A percentile compares a stretch with the other conserved stretches of the same genome.
Conservation (phyloP, 495 filamentous ascomycete genomes). For the Penicillium arizonense region DNA sequence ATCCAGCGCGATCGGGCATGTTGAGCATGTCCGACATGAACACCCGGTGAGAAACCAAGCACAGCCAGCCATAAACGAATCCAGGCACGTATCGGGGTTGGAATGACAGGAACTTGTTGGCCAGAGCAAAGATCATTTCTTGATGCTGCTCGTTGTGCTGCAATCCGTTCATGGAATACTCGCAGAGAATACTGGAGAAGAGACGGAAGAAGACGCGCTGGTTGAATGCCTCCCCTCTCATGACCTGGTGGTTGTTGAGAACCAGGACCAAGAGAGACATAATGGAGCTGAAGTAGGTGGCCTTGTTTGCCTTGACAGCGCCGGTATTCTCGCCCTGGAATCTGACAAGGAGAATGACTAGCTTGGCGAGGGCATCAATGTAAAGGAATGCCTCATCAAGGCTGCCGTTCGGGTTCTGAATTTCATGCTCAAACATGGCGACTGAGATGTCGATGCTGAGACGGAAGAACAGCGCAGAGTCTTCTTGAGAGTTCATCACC, state of each 20-base stretch:
- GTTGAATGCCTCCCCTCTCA: constrained; percentile 77
- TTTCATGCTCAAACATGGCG: constrained; percentile 67
- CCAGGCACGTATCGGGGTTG: constrained; percentile 73
- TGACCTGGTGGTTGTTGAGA: constrained; percentile 80
- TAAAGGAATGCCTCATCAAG: constrained; percentile 70
- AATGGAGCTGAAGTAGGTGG: constrained; percentile 70
- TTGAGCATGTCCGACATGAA: constrained; percentile 82
- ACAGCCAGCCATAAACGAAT: constrained; percentile 83
- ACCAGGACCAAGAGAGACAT: constrained; percentile 74
- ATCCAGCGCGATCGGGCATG: constrained; percentile 67
- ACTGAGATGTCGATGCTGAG: constrained; percentile 79
- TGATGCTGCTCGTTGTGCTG: constrained; percentile 57
- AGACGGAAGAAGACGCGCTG: constrained; percentile 89
- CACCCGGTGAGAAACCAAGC: constrained; percentile 75
- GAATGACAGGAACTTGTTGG: constrained; percentile 69
- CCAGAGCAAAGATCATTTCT: constrained; percentile 70
- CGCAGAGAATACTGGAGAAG: constrained; percentile 79
- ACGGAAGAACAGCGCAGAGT: constrained; percentile 74
- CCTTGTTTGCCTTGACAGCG: constrained; percentile 57
- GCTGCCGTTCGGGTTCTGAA: constrained; percentile 55
- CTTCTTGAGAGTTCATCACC: constrained; percentile 68
- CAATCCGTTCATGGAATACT: constrained; percentile 51
- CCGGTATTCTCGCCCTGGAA: constrained; percentile 60
- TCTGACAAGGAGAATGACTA: constrained; percentile 72
- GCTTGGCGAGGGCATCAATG: constrained; percentile 83